A percentile compares a stretch with the other conserved stretches of the same genome.
Evolutionary conservation across 2,329 filamentous ascomycete species (phyloP).

Genomic region (Cercospora sp.): DNA sequence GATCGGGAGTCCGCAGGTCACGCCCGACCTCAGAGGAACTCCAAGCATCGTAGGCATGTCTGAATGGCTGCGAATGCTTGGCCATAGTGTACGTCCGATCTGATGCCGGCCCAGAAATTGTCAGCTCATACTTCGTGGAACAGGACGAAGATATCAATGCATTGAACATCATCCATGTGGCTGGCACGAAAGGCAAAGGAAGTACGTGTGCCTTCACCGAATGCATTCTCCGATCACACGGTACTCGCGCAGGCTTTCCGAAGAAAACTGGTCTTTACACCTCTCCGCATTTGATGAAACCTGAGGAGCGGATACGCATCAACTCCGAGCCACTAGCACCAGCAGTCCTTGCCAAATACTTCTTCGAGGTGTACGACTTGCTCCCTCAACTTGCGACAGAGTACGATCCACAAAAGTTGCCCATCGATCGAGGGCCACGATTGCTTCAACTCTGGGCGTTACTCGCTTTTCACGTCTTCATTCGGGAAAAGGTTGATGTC

Average conservation of each 20-base stretch:
- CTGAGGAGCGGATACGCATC: conserved; percentile 79
- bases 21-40: conserved; percentile 16
- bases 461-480: conserved; percentile 78
- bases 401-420: conserved; percentile 63
- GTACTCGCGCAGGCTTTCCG: conserved; percentile 46
- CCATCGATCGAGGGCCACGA: conserved; percentile 40
- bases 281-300: conserved; percentile 77
- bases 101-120: background rate
- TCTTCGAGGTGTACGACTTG: conserved; percentile 78
- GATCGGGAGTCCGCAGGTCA: background rate
- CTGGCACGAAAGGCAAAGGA: conserved; percentile 92
- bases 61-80: conserved; percentile 29
- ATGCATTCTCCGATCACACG: conserved; percentile 61
- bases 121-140: background rate
- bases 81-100: conserved; percentile 24
- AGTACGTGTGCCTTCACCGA: conserved; percentile 81
- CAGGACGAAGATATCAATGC: conserved; percentile 26
- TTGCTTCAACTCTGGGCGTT: conserved; percentile 90
- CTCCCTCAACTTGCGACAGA: conserved; percentile 40
- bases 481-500: conserved; percentile 70
- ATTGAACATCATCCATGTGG: conserved; percentile 67
- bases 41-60: conserved; percentile 30
- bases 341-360: conserved; percentile 69
- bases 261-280: conserved; percentile 70
- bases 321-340: conserved; percentile 67